Base-by-base conservation (phyloP, 1,284 basidiomycete genomes). In the Ceratobasidium papillatum region DNA sequence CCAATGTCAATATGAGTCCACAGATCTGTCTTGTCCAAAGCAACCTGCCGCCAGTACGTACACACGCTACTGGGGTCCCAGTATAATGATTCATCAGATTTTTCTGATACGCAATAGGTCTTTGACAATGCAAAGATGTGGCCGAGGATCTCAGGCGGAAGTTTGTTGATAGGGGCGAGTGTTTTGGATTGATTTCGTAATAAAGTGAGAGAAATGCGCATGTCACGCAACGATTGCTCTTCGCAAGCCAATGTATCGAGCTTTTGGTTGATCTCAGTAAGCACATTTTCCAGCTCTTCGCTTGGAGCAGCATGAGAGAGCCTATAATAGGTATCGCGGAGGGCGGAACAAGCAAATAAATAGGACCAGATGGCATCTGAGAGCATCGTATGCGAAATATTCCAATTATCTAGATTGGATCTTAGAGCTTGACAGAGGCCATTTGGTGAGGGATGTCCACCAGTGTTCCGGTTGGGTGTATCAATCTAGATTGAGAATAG, bases 1-100 rank as follows among this genome's bases (percentile, higher is more conserved):
- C 54, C 32, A 58, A 58, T 58, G 54, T 58, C 54, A 27, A 58
- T 19, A n/a, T 58, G 54, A 36, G 32, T 19, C 54, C 54, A 58
- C 32, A 58, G 32, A 17, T 36, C 36, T 4, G 19, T 17, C 7
- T 30, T 34, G 22, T 58, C 19, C 32, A 34, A 19, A 14, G 54
- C 54, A 3, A 58, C 32, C 8, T 58, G 54, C 17, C 54, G 12
- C 54, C 54, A 58, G 32, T 36, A 36, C 3, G 4, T 34, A 32
- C 54, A 58, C 9, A 58, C 54, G 2, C 14, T 2, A 19, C 14
- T 34, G 14, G 19, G 12, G 36, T 5, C 17, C 19, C 25, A n/a
- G 25, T 36, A 27, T 12, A 8, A n/a, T 12, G 22, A 4, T 14
- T n/a, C 38, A 8, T 17, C 3, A n/a, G 7, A 8, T 14, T 17